Conservation (phyloP, 305 asterid genomes). For the Fraxinus dipetala region DNA sequence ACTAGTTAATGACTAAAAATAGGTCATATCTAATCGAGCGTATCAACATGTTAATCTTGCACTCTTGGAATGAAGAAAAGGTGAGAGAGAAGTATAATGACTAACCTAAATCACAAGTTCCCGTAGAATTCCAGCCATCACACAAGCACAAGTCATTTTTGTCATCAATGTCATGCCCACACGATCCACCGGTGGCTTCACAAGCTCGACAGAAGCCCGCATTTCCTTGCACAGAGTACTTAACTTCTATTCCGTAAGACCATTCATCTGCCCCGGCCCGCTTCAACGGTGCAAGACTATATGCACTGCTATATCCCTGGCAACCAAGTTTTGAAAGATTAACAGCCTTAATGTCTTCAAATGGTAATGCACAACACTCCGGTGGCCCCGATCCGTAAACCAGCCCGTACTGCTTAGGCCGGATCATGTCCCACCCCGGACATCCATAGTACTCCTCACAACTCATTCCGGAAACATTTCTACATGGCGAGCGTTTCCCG, state of each 20-base stretch:
- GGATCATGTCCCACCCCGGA: conserved; percentile 66
- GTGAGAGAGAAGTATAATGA: not conserved
- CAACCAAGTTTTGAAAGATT: conserved; percentile 73
- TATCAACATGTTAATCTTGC: not conserved
- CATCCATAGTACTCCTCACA: conserved; percentile 80
- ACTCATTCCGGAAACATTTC: conserved; percentile 80
- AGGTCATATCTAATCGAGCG: not conserved
- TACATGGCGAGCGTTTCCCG: conserved; percentile 63
- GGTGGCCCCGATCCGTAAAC: conserved; percentile 78
- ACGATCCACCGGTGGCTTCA: conserved; percentile 82
- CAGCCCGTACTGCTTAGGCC: conserved; percentile 39
- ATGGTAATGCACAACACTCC: conserved; percentile 68
- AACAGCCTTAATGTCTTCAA: conserved; percentile 50
- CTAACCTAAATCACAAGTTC: conserved; percentile 74
- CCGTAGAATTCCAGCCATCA: conserved; percentile 75
- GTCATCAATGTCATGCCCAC: conserved; percentile 56
- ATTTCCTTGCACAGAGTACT: conserved; percentile 51
- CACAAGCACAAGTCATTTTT: conserved; percentile 65
- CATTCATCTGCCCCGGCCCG: conserved; percentile 63
- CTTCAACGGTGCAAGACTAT: conserved; percentile 71
- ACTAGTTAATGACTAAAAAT: too few relatives aligned
- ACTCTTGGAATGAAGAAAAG: not conserved
- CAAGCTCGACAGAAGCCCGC: conserved; percentile 69
- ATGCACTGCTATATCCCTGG: conserved; percentile 92
- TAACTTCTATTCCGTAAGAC: conserved; percentile 87